These are phyloP conservation scores for Ophiosphaerella korrae DNA, from an alignment of 2,329 filamentous ascomycete species.

Conservation along the genomic window DNA sequence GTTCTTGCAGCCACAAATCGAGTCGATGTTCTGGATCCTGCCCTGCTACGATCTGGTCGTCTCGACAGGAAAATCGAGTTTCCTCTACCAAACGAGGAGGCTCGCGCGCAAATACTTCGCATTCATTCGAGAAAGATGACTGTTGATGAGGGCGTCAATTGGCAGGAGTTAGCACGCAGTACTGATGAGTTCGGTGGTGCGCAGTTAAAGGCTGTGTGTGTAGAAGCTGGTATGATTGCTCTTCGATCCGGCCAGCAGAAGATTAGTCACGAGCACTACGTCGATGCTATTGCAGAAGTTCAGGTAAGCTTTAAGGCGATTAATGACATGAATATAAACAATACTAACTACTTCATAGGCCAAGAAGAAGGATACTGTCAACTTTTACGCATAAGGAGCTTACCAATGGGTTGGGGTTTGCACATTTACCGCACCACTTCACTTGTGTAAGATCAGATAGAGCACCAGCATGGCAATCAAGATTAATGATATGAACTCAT, in stretches of 20 bases:
- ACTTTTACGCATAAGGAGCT: slow-evolving; percentile 46
- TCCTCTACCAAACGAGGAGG: slow-evolving; percentile 96
- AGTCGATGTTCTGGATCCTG: slow-evolving; percentile 91
- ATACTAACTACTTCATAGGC: slow-evolving; percentile 42
- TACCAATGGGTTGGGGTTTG: slow-evolving; percentile 21
- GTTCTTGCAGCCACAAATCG: slow-evolving; percentile 94
- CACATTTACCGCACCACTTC: slow-evolving; percentile 24
- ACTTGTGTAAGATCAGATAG: slow-evolving; percentile 44
- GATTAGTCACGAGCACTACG: slow-evolving; percentile 97
- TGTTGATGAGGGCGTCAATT: slow-evolving; percentile 90
- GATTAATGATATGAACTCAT: slow-evolving; percentile 12
- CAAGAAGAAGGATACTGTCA: slow-evolving; percentile 84
- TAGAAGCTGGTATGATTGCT: slow-evolving; percentile 99
- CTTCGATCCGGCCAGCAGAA: slow-evolving; percentile 92
- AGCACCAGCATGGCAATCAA: slow-evolving; percentile 24
- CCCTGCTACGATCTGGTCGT: slow-evolving; percentile 86
- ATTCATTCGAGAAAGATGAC: slow-evolving; percentile 99
- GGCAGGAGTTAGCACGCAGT: slow-evolving; percentile 91
- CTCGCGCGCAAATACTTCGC: slow-evolving; percentile 92
- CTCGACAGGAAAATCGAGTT: slow-evolving; percentile 98
- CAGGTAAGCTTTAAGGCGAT: slow-evolving; percentile 57
- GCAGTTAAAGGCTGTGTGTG: slow-evolving; percentile 97
- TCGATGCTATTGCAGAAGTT: slow-evolving; percentile 96
- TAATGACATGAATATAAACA: neutral
- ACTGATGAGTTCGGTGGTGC: slow-evolving; percentile 98